Evolutionary conservation across 2,329 filamentous ascomycete species (phyloP), one percentile per base, ranked within the genome.

Genomic region (Sporothrix dimorphospora): DNA sequence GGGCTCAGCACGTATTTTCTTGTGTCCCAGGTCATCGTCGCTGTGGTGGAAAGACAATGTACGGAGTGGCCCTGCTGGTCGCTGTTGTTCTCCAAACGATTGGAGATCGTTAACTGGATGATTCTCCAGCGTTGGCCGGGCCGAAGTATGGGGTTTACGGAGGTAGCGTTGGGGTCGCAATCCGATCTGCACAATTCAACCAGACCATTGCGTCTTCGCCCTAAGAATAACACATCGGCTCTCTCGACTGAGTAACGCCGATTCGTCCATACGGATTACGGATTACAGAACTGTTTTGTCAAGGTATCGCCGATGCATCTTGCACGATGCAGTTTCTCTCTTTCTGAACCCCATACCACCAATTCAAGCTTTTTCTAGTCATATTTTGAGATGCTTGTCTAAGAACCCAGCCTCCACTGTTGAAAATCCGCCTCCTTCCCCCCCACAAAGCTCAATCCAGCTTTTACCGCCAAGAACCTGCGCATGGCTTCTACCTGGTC

Each of bases 1-100:
- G 69, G 69, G 21, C n/a, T 47, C 27, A 70, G 42, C 69, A 24
- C 69, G 21, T 63, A 53, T 57, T 53, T 70, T 14, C 11, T 27
- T 1, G 42, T 51, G n/a, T 30, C 11, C 69, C 69, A 70, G 21
- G 66, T 3, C 65, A 69, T 55, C 21, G 30, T 30, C 12, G 27
- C 16, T 42, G 34, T 42, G 57, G n/a, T 24, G n/a, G 14, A n/a
- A 27, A 59, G 55, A n/a, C 30, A 27, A 16, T 19, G 51, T 55
- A 24, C 24, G 47, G 47, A 49, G 47, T n/a, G 19, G n/a, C 14
- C 2, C 27, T 11, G 3, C 16, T 3, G 12, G 19, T 19, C 21
- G 16, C 21, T 61, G 30, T 12, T n/a, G 40, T 61, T 40, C 34
- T 61, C 19, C 16, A 4, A 9, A 14, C 40, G n/a, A 21, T 9